A percentile compares a stretch with the other conserved stretches of the same genome.
phyloP scores from a whole-genome alignment of 805 yeast species.

The Lipomyces orientalis region DNA sequence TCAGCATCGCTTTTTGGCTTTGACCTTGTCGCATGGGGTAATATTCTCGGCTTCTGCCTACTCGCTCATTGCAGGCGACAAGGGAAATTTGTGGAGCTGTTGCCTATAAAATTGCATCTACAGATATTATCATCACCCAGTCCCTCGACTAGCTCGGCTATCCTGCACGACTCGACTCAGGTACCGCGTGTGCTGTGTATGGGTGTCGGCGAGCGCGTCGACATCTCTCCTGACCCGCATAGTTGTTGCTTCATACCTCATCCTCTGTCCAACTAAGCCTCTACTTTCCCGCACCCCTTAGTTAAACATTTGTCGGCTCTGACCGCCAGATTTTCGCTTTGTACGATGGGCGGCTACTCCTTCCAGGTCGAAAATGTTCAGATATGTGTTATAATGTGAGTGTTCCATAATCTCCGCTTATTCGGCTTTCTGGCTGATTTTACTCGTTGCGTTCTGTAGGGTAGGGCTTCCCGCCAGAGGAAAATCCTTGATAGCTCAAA shows the following conservation, averaged over 20 bases:
- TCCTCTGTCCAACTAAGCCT: background rate
- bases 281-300: background rate
- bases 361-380: slow-evolving; percentile 66
- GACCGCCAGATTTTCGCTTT: background rate
- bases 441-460: slow-evolving; percentile 35
- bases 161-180: background rate
- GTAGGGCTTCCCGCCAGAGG: slow-evolving; percentile 69
- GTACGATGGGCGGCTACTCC: slow-evolving; percentile 15
- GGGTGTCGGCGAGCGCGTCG: background rate
- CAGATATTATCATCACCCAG: background rate
- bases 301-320: background rate
- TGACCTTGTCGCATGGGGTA: too few relatives aligned
- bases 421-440: background rate
- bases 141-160: background rate
- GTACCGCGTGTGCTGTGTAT: background rate
- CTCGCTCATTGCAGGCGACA: background rate
- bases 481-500: slow-evolving; percentile 91
- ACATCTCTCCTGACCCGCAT: background rate
- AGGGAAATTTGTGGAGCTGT: background rate
- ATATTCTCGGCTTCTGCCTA: background rate
- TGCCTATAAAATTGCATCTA: too few relatives aligned
- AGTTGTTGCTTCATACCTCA: background rate
- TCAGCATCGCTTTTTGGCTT: too few relatives aligned
- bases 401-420: too few relatives aligned
- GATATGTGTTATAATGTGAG: slow-evolving; percentile 75